Conservation (phyloP, 176 grass and related monocot species). For the Rhynchospora pubera region DNA sequence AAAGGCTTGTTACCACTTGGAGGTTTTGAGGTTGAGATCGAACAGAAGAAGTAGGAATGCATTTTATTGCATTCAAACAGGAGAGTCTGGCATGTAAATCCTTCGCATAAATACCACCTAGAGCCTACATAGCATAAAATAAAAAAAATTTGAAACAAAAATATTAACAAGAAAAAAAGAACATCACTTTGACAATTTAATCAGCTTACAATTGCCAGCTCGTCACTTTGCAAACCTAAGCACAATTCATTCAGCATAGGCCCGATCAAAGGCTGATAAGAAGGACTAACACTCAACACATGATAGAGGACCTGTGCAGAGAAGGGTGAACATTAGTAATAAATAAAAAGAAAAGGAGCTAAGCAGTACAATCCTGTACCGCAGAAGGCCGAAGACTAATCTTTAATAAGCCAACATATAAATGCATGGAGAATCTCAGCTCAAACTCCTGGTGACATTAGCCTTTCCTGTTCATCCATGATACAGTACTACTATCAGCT, state of each 20-base stretch:
- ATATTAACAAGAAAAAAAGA: slow-evolving; percentile 4
- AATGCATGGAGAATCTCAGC: not conserved
- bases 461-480: not conserved
- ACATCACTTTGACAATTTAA: slow-evolving; percentile 10
- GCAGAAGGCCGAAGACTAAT: not conserved
- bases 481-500: slow-evolving; percentile 26
- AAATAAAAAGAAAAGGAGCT: not conserved
- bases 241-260: slow-evolving; percentile 97
- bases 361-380: not conserved
- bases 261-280: slow-evolving; percentile 66
- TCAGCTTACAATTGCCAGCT: slow-evolving; percentile 61
- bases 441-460: not conserved
- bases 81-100: slow-evolving; percentile 78
- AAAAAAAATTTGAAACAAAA: slow-evolving; percentile 22
- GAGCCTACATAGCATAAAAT: slow-evolving; percentile 44
- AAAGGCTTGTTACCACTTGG: slow-evolving; percentile 68
- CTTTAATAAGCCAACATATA: not conserved
- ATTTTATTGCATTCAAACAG: slow-evolving; percentile 93
- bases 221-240: slow-evolving; percentile 68
- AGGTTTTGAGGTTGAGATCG: slow-evolving; percentile 39
- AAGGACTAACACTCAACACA: slow-evolving; percentile 64
- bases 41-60: slow-evolving; percentile 64
- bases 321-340: slow-evolving; percentile 17
- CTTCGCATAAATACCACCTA: slow-evolving; percentile 81
- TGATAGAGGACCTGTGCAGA: slow-evolving; percentile 82